Evolutionary conservation across 2,329 filamentous ascomycete genomes (phyloP), one percentile per base, ranked within the genome.

Genomic region (Dichotomopilus funicola): DNA sequence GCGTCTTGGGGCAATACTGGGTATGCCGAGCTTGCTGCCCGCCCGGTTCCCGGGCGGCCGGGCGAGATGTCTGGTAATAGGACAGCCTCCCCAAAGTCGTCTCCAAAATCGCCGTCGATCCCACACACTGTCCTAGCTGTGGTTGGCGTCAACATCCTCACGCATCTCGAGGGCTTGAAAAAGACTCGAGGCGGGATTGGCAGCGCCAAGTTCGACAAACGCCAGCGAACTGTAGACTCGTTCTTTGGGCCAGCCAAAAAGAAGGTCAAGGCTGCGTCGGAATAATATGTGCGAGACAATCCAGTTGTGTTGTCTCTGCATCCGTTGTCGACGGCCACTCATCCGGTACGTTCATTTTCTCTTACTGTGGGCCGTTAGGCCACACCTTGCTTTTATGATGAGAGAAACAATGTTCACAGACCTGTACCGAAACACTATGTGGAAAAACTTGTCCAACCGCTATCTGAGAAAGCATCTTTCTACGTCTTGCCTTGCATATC

Each of bases 151-250:
- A 92, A 96, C 67, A 81, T 80, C 59, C 78, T 81, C 57, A 78
- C 82, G 4, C 91, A 96, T 70, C 78, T 96, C 2, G 71, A 75
- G 45, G 83, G 85, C 34, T 73, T 96, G 56, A 91, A 86, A 68
- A 87, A 89, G 70, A 92, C 89, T 7, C 77, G 86, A 31, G 89
- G 89, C 35, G 91, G 91, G 3, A 87, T 96, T 55, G 90, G 90
- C 53, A 94, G 87, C 63, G 79, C 87, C 41, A 78, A 79, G 54
- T 85, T 89, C 66, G 91, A 96, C 67, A 77, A 81, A 9, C 83
- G 78, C 47, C 91, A 96, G 69, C 85, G 80, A 65, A 89, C 80
- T 13, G 80, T 96, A 63, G 83, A 89, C 46, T 79, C 80, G 0
- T 96, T 94, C 73, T 91, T 96, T 70, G 59, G 55, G 1, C 65